Percentiles rank a stretch among this genome's conserved stretches.
These are phyloP conservation scores for Tulasnella sp. DNA, from an alignment of 768 basidiomycete genomes.

Conservation along the genomic window DNA sequence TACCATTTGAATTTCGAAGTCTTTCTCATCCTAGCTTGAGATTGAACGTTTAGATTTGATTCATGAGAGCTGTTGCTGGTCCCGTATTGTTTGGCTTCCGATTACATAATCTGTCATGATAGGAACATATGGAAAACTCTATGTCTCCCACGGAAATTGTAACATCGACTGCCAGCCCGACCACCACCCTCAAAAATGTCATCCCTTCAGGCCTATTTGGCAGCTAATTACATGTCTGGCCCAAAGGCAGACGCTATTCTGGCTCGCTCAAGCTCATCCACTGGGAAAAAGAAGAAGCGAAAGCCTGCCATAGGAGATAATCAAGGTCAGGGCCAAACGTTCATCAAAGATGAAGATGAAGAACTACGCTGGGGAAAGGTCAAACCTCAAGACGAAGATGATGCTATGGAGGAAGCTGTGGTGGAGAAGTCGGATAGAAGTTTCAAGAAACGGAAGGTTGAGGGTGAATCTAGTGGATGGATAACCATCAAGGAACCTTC, in stretches of 20 bases:
- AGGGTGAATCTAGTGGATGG: constrained; percentile 3
- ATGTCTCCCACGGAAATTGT: too few relatives aligned
- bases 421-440: constrained; percentile 53
- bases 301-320: constrained; percentile 35
- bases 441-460: constrained; percentile 63
- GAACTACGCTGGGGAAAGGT: constrained; percentile 38
- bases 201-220: constrained; percentile 66
- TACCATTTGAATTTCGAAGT: too few relatives aligned
- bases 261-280: constrained; percentile 34
- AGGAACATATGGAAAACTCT: too few relatives aligned
- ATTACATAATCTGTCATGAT: too few relatives aligned
- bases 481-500: neutral
- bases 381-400: constrained; percentile 40
- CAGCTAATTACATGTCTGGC: constrained; percentile 91
- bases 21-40: too few relatives aligned
- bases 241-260: constrained; percentile 93
- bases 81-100: too few relatives aligned
- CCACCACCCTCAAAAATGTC: neutral
- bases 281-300: constrained; percentile 35
- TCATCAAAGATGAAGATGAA: constrained; percentile 50
- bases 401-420: constrained; percentile 42
- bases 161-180: too few relatives aligned
- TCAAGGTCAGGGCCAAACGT: constrained; percentile 24
- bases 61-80: too few relatives aligned
- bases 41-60: too few relatives aligned